Evolutionary conservation across 2,329 filamentous ascomycete genomes (phyloP).

Genomic region (Nigrospora oryzae): DNA sequence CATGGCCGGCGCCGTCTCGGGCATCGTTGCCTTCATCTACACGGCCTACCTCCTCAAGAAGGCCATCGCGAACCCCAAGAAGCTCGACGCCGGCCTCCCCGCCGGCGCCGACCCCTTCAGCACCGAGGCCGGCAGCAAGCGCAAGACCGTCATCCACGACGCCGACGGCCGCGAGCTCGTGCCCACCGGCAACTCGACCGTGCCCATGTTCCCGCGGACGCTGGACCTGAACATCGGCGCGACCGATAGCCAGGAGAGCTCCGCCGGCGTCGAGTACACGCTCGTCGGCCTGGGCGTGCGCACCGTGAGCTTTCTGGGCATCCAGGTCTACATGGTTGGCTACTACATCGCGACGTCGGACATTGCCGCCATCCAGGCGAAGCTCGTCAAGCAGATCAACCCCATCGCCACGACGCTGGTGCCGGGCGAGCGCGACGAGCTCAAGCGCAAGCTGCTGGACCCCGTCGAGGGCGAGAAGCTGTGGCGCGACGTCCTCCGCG

Average conservation of each 20-base stretch:
- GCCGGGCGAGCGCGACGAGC: constrained; percentile 66
- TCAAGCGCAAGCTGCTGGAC: constrained; percentile 64
- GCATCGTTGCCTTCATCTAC: constrained; percentile 40
- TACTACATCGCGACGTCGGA: constrained; percentile 83
- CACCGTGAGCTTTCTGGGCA: constrained; percentile 79
- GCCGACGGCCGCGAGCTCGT: constrained; percentile 67
- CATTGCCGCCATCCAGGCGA: constrained; percentile 69
- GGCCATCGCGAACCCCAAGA: constrained; percentile 33
- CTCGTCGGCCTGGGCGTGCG: constrained; percentile 81
- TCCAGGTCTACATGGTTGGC: constrained; percentile 92
- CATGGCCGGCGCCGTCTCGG: constrained; percentile 38
- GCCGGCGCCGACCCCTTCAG: constrained; percentile 32
- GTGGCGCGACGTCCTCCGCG: constrained; percentile 64
- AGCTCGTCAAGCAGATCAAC: constrained; percentile 68
- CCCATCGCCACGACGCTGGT: constrained; percentile 76
- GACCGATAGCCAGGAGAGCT: constrained; percentile 9
- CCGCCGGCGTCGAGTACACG: constrained; percentile 61
- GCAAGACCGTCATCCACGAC: constrained; percentile 55
- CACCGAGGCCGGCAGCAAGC: constrained; percentile 38
- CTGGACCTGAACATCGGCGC: constrained; percentile 45
- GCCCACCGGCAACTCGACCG: constrained; percentile 70
- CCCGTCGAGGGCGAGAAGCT: constrained; percentile 58
- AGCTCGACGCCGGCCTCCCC: constrained; percentile 33
- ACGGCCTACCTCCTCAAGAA: constrained; percentile 28
- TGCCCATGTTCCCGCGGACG: constrained; percentile 69